Evolutionary conservation across 495 filamentous ascomycete genomes (phyloP).

Genomic region (Astrothelium macrocarpum): DNA sequence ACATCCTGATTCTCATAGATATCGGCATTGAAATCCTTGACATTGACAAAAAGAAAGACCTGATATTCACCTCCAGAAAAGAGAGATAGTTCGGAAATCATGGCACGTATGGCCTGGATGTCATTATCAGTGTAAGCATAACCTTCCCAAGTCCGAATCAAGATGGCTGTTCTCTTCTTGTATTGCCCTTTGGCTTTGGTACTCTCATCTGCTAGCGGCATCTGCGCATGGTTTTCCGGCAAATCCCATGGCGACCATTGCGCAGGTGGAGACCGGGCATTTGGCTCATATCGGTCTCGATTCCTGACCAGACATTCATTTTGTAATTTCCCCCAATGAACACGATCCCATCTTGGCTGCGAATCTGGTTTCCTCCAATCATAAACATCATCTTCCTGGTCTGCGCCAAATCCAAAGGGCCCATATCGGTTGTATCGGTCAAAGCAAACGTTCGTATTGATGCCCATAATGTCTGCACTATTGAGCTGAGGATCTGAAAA

Average conservation of each 20-base stretch:
- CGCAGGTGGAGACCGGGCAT: conserved; percentile 15
- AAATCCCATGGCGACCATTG: conserved; percentile 3
- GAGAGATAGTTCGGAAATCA: conserved; percentile 64
- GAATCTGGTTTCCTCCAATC: conserved; percentile 21
- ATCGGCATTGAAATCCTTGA: conserved; percentile 47
- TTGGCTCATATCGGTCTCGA: conserved; percentile 44
- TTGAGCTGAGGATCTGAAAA: conserved; percentile 41
- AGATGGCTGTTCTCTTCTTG: conserved; percentile 51
- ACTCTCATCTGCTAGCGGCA: conserved; percentile 9
- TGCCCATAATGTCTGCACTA: conserved; percentile 38
- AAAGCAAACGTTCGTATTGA: conserved; percentile 42
- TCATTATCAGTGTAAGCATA: conserved; percentile 64
- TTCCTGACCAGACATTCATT: conserved; percentile 53
- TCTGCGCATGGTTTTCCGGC: not conserved
- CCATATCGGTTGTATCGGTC: conserved; percentile 47
- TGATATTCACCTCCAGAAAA: conserved; percentile 68
- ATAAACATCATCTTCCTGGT: conserved; percentile 29
- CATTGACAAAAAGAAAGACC: conserved; percentile 65
- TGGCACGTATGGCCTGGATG: conserved; percentile 57
- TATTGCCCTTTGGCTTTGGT: conserved; percentile 13
- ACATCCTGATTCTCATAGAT: conserved; percentile 47
- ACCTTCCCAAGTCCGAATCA: conserved; percentile 59
- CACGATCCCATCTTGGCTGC: conserved; percentile 48
- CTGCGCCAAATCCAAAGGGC: conserved; percentile 41
- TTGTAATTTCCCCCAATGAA: conserved; percentile 66